Evolutionary conservation across 148 eudicot species (phyloP), one percentile per base, ranked within the genome.

Genomic region (Rhododendron vialii): DNA sequence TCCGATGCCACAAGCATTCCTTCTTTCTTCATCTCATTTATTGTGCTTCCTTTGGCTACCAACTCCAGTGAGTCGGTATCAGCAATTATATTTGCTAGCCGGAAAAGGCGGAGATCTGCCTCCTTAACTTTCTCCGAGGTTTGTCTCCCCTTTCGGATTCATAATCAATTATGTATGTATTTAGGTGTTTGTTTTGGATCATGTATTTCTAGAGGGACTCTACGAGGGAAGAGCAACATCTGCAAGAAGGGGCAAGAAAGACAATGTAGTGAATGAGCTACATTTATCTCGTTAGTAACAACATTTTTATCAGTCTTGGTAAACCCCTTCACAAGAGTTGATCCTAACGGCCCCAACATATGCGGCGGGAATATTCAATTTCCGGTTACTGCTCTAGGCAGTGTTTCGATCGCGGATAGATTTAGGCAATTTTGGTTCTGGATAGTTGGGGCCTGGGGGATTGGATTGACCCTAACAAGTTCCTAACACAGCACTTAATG

Each of bases 101-200:
- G 90, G 78, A 91, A 89, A 79, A 91, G 13, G 71, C 20, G 12
- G 57, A 88, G 83, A 87, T 86, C 91, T 24, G 86, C 94, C 80
- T 92, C 94, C 0, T 83, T 92, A 18, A 90, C 91, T 76, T 92
- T 89, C 85, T 89, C 91, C 1, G 89, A 88, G 92, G 94, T 92
- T 81, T 45, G 84, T 63, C 81, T 63, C 43, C 75, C 26, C 47
- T 82, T 71, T 77, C 4, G 22, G 6, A 30, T 55, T 55, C 57
- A 41, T 22, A 20, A 4, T 18, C 26, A 41, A 81, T 48, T 8
- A 50, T 28, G 28, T 26, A 26, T 26, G 33, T 67, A 67, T 67
- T 26, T n/a, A 67, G 33, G 33, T n/a, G 28, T 11, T 67, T 67
- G 74, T 67, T 67, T 12, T 14, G 38, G 76, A 71, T 33, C 41